Conservation (phyloP, 768 basidiomycete genomes). For the Leucocoprinus birnbaumii region DNA sequence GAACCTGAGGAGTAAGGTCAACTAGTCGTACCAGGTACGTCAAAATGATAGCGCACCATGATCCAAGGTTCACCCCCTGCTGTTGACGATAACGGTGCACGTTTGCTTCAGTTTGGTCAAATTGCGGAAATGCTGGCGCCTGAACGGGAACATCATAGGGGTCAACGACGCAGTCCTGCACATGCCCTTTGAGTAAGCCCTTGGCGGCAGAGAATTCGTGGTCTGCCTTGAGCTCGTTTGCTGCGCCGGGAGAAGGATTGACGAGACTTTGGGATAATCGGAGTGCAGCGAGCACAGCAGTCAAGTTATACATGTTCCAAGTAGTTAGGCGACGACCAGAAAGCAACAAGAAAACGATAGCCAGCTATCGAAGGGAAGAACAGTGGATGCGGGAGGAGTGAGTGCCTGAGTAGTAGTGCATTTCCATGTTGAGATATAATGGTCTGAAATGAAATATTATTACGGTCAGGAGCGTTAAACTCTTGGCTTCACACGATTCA, state of each 20-base stretch:
- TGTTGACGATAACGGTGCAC: conserved; percentile 64
- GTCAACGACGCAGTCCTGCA: conserved; percentile 23
- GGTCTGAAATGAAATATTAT: background rate
- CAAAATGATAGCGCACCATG: conserved; percentile 36
- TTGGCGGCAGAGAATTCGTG: background rate
- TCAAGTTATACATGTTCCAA: background rate
- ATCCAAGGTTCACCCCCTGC: conserved; percentile 62
- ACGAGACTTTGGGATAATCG: background rate
- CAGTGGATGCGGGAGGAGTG: background rate
- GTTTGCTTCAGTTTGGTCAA: conserved; percentile 43
- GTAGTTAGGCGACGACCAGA: background rate
- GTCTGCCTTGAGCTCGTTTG: background rate
- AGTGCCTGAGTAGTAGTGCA: background rate
- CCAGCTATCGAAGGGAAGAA: background rate
- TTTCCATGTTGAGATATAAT: too few relatives aligned
- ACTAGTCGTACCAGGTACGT: background rate
- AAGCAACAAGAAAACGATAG: background rate
- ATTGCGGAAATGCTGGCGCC: conserved; percentile 41
- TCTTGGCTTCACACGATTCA: too few relatives aligned
- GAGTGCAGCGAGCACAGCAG: background rate
- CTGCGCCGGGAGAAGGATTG: conserved; percentile 1
- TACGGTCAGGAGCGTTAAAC: too few relatives aligned
- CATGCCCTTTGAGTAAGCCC: background rate
- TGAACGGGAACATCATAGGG: conserved; percentile 25
- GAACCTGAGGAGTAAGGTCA: conserved; percentile 40